These are phyloP conservation scores for Fraxinus floribunda DNA, from an alignment of 305 asterid species.

Conservation along the genomic window DNA sequence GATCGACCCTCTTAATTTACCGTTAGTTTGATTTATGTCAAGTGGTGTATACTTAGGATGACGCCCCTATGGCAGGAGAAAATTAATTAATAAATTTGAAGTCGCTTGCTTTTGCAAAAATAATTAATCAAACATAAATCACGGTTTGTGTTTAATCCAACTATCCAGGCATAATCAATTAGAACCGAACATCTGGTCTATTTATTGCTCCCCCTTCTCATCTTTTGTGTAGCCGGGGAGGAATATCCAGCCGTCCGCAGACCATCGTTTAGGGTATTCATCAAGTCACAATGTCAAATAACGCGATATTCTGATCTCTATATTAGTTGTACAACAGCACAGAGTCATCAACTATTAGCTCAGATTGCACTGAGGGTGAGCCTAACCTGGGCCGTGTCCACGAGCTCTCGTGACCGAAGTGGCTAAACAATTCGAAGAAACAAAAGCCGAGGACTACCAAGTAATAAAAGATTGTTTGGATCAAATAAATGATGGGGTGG, in stretches of 20 bases:
- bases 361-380: slow-evolving; percentile 50
- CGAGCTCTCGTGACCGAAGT: slow-evolving; percentile 40
- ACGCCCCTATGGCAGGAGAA: not conserved
- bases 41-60: no score
- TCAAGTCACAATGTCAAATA: slow-evolving; percentile 33
- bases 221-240: slow-evolving; percentile 10
- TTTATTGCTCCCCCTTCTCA: slow-evolving; percentile 20
- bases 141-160: slow-evolving; percentile 26
- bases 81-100: not conserved
- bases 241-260: not conserved
- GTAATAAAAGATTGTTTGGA: slow-evolving; percentile 47
- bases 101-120: slow-evolving; percentile 5
- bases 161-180: not conserved
- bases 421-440: slow-evolving; percentile 31
- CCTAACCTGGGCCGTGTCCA: slow-evolving; percentile 38
- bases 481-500: slow-evolving; percentile 56
- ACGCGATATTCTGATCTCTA: slow-evolving; percentile 48
- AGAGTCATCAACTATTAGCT: slow-evolving; percentile 43
- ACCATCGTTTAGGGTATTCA: slow-evolving; percentile 31
- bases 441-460: slow-evolving; percentile 31
- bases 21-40: no score
- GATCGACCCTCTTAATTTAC: no score
- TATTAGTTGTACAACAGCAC: slow-evolving; percentile 27
- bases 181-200: slow-evolving; percentile 26
- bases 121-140: slow-evolving; percentile 37